phyloP scores from a whole-genome alignment of 441 rosid genomes.

The Macaranga tanarius region DNA sequence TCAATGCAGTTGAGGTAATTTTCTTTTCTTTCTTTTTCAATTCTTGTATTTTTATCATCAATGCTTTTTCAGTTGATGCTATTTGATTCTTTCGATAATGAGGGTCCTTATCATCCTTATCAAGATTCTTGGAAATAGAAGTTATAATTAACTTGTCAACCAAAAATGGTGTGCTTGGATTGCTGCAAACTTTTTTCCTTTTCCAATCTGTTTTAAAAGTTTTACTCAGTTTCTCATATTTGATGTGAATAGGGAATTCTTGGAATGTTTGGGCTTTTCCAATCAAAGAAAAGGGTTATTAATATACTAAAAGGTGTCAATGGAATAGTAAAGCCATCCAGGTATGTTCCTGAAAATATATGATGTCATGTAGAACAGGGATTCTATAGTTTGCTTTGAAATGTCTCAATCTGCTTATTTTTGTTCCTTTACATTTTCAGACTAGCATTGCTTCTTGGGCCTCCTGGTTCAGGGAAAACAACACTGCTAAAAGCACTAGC shows the following conservation, averaged over 20 bases:
- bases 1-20: slow-evolving; percentile 56
- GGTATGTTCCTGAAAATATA: slow-evolving; percentile 28
- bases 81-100: no score
- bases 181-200: background rate
- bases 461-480: slow-evolving; percentile 44
- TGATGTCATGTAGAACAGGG: background rate
- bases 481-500: slow-evolving; percentile 40
- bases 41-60: background rate
- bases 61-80: no score
- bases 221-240: background rate
- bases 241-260: slow-evolving; percentile 37
- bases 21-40: background rate
- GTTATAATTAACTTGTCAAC: background rate
- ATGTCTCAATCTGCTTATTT: background rate
- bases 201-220: background rate
- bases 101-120: no score
- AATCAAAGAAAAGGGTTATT: slow-evolving; percentile 46
- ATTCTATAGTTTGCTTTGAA: background rate
- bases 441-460: slow-evolving; percentile 70
- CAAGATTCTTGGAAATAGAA: background rate
- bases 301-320: slow-evolving; percentile 46
- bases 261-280: slow-evolving; percentile 32
- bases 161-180: background rate
- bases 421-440: slow-evolving; percentile 27
- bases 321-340: slow-evolving; percentile 55